Evolutionary conservation across 306 rosid genomes (phyloP).

Genomic region (Cyamopsis tetragonoloba): DNA sequence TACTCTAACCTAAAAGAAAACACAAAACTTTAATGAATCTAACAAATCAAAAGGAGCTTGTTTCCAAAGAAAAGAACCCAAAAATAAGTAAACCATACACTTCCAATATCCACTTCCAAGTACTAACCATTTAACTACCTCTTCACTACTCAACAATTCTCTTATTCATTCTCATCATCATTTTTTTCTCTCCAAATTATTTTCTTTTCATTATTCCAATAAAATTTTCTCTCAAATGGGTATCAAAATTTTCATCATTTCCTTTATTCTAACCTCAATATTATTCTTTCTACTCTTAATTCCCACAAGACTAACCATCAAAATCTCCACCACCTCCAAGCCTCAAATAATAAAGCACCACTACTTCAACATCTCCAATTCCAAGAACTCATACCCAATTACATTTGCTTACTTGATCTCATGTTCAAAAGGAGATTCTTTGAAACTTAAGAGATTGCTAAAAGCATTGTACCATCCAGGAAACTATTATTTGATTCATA

Average conservation of each 20-base stretch:
- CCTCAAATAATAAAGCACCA: not conserved
- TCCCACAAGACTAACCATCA: not conserved
- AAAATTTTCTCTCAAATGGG: not conserved
- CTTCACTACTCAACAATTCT: not conserved
- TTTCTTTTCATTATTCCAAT: not conserved
- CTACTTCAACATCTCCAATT: not conserved
- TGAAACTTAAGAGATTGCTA: not conserved
- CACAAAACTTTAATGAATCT: too few relatives aligned
- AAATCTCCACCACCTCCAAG: not conserved
- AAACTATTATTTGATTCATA: not conserved
- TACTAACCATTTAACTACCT: not conserved
- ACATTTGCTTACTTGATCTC: not conserved
- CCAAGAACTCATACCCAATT: not conserved
- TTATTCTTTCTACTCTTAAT: not conserved
- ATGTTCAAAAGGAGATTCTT: not conserved
- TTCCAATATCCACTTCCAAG: not conserved
- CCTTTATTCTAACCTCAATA: not conserved
- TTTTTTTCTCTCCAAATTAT: not conserved
- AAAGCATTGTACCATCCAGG: not conserved
- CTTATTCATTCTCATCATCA: not conserved
- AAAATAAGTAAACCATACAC: slow-evolving; percentile 5
- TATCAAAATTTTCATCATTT: not conserved
- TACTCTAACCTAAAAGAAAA: too few relatives aligned
- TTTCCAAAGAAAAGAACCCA: slow-evolving; percentile 6
- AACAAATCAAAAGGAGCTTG: not conserved